Conservation (phyloP, 768 basidiomycete species). For the Rhodotorula paludigena region DNA sequence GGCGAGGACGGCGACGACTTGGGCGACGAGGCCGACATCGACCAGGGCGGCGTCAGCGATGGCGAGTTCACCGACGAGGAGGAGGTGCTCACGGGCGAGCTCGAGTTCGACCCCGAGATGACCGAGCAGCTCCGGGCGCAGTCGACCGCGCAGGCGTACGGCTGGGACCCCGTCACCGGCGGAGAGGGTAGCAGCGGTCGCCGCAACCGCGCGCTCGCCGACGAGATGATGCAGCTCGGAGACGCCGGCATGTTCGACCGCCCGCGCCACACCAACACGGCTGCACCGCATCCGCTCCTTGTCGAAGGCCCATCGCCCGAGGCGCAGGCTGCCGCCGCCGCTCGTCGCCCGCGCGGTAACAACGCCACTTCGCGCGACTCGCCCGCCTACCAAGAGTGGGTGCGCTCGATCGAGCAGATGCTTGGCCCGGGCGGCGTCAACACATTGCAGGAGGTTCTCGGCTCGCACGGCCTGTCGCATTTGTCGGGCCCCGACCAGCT, state of each 20-base stretch:
- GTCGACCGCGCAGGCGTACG: constrained; percentile 31
- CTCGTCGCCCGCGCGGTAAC: constrained; percentile 53
- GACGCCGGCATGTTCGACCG: constrained; percentile 46
- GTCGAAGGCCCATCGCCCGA: constrained; percentile 56
- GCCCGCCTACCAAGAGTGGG: constrained; percentile 50
- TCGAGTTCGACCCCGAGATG: constrained; percentile 39
- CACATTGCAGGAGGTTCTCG: constrained; percentile 73
- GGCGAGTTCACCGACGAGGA: constrained; percentile 37
- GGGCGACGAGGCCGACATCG: constrained; percentile 43
- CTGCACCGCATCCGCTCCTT: constrained; percentile 72
- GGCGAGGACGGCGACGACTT: constrained; percentile 46
- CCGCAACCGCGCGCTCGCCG: constrained; percentile 25
- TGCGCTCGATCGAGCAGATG: constrained; percentile 61
- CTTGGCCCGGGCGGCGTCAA: constrained; percentile 76
- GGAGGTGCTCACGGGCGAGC: constrained; percentile 32
- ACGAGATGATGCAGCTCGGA: constrained; percentile 33
- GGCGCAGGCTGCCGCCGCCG: not conserved
- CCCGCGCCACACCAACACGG: constrained; percentile 22
- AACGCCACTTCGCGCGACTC: constrained; percentile 45
- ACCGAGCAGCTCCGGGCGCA: constrained; percentile 33
- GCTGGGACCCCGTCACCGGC: constrained; percentile 35
- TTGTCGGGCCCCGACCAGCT: constrained; percentile 30
- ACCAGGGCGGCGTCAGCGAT: constrained; percentile 47
- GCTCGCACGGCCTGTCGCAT: constrained; percentile 29
- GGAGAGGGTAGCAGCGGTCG: constrained; percentile 28